Percentiles rank a stretch among this genome's conserved stretches.
phyloP scores from a whole-genome alignment of 768 basidiomycete species.

The Leccinum variicolor region DNA sequence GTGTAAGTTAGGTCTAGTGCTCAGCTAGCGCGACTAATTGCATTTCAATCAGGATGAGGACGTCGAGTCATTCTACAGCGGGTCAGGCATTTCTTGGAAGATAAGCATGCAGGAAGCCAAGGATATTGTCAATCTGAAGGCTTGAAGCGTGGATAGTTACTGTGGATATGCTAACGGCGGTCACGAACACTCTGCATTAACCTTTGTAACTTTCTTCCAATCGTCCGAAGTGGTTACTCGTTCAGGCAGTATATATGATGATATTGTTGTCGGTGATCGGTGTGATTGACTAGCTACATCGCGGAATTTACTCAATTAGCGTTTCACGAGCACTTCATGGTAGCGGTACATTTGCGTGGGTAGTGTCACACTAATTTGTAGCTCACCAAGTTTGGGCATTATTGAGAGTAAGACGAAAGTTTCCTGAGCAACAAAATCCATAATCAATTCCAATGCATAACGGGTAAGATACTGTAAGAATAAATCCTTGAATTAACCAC shows the following conservation, averaged over 20 bases:
- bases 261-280: not conserved
- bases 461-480: slow-evolving; percentile 5
- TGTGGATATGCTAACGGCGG: no score
- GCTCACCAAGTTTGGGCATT: not conserved
- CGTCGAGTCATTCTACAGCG: slow-evolving; percentile 90
- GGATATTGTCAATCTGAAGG: slow-evolving; percentile 58
- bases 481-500: slow-evolving; percentile 42
- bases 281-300: not conserved
- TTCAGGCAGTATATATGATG: not conserved
- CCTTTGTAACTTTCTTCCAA: not conserved
- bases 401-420: not conserved
- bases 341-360: no score
- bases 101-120: slow-evolving; percentile 75
- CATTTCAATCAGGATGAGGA: slow-evolving; percentile 72
- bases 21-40: slow-evolving; percentile 3
- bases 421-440: slow-evolving; percentile 3
- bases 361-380: not conserved
- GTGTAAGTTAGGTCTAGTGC: slow-evolving; percentile 35
- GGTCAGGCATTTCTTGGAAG: slow-evolving; percentile 90
- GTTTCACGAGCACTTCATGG: no score
- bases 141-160: slow-evolving; percentile 16
- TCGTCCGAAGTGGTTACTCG: no score
- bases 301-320: not conserved
- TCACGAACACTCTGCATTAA: not conserved
- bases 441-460: slow-evolving; percentile 5